A percentile compares a stretch with the other conserved stretches of the same genome.
These are phyloP conservation scores for Paramecium sexaurelia DNA, from an alignment of 73 alveolate species.

Conservation along the genomic window DNA sequence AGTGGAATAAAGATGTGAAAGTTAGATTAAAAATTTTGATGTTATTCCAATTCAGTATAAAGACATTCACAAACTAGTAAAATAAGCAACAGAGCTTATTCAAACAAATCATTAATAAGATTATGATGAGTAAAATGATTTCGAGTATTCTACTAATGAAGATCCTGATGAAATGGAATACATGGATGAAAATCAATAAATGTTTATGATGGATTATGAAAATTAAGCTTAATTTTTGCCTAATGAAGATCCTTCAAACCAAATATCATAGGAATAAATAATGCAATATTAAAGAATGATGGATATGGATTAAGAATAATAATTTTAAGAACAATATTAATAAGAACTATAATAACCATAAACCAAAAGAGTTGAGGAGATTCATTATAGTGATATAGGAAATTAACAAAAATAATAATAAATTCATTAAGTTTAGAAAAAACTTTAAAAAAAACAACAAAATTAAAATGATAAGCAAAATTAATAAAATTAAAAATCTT, in stretches of 20 bases:
- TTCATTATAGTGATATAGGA: not conserved
- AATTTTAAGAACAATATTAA: not conserved
- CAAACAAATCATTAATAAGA: not conserved
- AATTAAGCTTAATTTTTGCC: not conserved
- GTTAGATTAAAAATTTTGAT: not conserved
- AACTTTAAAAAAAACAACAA: not conserved
- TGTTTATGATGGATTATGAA: not conserved
- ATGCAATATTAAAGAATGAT: not conserved
- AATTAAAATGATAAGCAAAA: not conserved
- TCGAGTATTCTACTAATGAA: not conserved
- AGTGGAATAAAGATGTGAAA: constrained; percentile 22
- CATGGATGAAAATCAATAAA: not conserved
- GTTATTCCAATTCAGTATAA: constrained; percentile 25
- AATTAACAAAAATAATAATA: not conserved
- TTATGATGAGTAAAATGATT: not conserved
- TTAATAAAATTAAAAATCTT: not conserved
- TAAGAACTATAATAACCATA: not conserved
- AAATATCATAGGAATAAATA: not conserved
- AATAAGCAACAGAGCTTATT: not conserved
- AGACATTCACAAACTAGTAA: constrained; percentile 25
- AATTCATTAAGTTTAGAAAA: not conserved
- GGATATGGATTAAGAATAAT: not conserved
- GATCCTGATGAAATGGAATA: not conserved
- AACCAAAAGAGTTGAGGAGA: not conserved
- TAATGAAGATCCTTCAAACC: not conserved